These are phyloP conservation scores for Catenaria anguillulae DNA, from an alignment of 371 early-diverging fungal genomes.

Conservation along the genomic window DNA sequence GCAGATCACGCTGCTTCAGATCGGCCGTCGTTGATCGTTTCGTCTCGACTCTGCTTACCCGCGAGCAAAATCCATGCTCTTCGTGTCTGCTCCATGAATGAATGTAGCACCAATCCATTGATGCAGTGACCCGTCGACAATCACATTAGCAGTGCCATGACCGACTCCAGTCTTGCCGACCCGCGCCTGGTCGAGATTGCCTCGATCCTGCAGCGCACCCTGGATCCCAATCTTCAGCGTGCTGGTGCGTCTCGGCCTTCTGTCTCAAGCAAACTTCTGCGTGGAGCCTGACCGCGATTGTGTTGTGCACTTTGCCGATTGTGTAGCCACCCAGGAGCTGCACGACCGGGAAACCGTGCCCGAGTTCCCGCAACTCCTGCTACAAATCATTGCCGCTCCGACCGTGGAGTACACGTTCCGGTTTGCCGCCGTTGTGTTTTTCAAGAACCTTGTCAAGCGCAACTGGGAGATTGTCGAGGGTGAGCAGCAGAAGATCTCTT, in stretches of 20 bases:
- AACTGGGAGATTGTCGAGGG: constrained; percentile 64
- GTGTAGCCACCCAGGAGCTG: constrained; percentile 52
- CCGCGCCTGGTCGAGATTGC: background rate
- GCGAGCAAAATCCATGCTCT: too few relatives aligned
- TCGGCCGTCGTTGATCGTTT: too few relatives aligned
- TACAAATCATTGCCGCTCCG: constrained; percentile 43
- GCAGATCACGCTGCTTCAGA: too few relatives aligned
- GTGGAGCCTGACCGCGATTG: background rate
- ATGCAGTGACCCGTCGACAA: too few relatives aligned
- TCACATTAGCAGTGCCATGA: too few relatives aligned
- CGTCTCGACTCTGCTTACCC: too few relatives aligned
- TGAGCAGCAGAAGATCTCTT: constrained; percentile 33
- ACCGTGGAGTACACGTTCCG: constrained; percentile 35
- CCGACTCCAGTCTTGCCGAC: too few relatives aligned
- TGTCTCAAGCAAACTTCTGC: background rate
- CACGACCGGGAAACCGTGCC: constrained; percentile 42
- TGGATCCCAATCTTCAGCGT: background rate
- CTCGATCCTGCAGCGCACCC: background rate
- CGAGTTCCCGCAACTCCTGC: constrained; percentile 54
- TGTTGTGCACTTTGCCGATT: constrained; percentile 14
- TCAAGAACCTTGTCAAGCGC: constrained; percentile 86
- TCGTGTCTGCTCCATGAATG: too few relatives aligned
- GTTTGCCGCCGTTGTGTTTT: constrained; percentile 70
- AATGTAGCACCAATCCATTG: too few relatives aligned
- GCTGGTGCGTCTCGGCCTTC: too few relatives aligned